A percentile compares a stretch with the other conserved stretches of the same genome.
phyloP scores from a whole-genome alignment of 345 rosid genomes.

The Pseudoturritis turrita region DNA sequence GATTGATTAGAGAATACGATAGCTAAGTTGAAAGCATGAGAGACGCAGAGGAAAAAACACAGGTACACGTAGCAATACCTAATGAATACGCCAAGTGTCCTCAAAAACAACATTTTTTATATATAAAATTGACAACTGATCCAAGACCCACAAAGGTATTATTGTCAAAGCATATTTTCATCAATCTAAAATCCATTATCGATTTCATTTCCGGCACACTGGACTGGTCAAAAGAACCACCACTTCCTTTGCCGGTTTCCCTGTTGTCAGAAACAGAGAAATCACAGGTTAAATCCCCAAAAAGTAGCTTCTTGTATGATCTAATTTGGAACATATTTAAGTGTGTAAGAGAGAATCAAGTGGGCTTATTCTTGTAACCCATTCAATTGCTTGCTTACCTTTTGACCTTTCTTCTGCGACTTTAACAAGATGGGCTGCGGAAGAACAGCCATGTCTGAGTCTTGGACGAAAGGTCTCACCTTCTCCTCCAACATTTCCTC shows the following conservation, averaged over 20 bases:
- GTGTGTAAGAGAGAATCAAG: background rate
- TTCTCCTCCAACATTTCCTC: conserved; percentile 82
- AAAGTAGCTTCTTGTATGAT: background rate
- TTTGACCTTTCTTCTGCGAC: conserved; percentile 42
- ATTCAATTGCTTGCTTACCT: conserved; percentile 30
- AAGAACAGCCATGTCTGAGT: conserved; percentile 44
- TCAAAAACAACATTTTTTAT: too few relatives aligned
- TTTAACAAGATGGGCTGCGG: conserved; percentile 57
- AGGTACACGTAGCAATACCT: background rate
- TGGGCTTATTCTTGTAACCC: background rate
- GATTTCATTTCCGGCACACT: background rate
- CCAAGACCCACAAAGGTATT: background rate
- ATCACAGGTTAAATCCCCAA: background rate
- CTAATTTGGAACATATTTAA: background rate
- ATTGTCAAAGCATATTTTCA: background rate
- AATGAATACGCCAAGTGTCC: background rate
- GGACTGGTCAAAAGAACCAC: conserved; percentile 59
- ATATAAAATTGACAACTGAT: background rate
- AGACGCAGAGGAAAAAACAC: background rate
- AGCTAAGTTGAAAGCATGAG: background rate
- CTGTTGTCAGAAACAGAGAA: conserved; percentile 33
- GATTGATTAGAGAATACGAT: conserved; percentile 6
- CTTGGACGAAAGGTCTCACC: conserved; percentile 64
- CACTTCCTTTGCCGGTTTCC: conserved; percentile 47
- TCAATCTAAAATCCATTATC: background rate